Base-by-base conservation (phyloP, 2,329 filamentous ascomycete genomes). In the Amphichorda felina region DNA sequence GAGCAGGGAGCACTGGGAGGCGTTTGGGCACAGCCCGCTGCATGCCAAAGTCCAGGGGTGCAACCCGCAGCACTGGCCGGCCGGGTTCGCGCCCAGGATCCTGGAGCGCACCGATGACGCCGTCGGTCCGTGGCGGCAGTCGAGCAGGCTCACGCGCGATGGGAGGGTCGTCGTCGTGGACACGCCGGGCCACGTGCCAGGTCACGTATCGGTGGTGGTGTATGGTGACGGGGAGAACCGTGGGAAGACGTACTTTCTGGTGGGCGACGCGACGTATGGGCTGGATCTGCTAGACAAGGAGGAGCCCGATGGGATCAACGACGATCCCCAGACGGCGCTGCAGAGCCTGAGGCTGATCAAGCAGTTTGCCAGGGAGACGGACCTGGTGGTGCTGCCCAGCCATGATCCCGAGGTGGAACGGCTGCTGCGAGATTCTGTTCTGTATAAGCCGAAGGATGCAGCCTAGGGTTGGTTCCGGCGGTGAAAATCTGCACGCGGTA, bases 121-220 rank as follows among this genome's bases (percentile, higher is more conserved):
- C 3, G 35, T 56, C 19, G 54, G 53, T 3, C 53, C 54, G 0
- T 57, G 51, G 45, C 41, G 38, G 15, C 34, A 46, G 15, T 49
- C 45, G 5, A 48, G 43, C 36, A 46, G 45, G 8, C 36, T 58
- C 8, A 55, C 55, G 6, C 32, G 32, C 2, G 48, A 56, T 43
- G 52, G 49, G 1, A 45, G 35, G 8, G 41, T 58, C 14, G 43
- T 49, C 1, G 48, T 47, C 5, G 50, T 57, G 1, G 47, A 53
- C 30, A 58, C 55, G 5, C 50, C 54, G 9, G 55, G 55, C 6
- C 54, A 58, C 37, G 50, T 55, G 4, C 48, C 48, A 2, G 54
- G 55, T 0, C 55, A 58, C 36, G 40, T 56, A 8, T 49, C 48
- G 5, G 16, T 58, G 27, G 37, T 56, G 11, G 36, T 27, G 26